Evolutionary conservation across 2,329 filamentous ascomycete genomes (phyloP), one percentile per base, ranked within the genome.

Genomic region (Neonectria magnoliae): DNA sequence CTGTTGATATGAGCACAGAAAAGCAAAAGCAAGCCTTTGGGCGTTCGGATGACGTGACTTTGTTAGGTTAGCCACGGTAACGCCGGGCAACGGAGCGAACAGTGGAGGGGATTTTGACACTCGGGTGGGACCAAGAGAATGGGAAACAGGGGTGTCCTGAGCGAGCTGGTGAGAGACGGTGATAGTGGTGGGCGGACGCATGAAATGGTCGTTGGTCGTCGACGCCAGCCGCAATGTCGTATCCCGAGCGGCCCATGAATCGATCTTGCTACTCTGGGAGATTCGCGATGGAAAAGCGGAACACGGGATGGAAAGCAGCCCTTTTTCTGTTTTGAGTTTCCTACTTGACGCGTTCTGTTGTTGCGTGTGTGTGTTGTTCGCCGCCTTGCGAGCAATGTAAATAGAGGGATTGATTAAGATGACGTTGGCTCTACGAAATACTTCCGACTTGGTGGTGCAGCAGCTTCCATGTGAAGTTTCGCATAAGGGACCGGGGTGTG

Each of bases 401-500:
- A 65, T 57, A 65, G 61, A 48, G 27, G 41, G 38, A 42, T 25
- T 25, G 25, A 2, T 20, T 18, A n/a, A 25, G 25, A 61, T 64
- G 62, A 61, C 62, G 57, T 61, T 61, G 38, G 22, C 45, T 53
- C 25, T 5, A 20, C 9, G 31, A 38, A 18, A 18, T 33, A n/a
- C 10, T 36, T 36, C n/a, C 48, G 29, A n/a, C 47, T 33, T 14
- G 38, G 41, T 10, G 36, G 38, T 27, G 31, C 33, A 45, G 31
- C 36, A 57, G 47, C 29, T 47, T 54, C 52, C 57, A 61, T 65
- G 62, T 52, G 45, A 65, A 64, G 55, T 64, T 58, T 64, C 44
- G 56, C 61, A 59, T 59, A 56, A 63, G 36, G 47, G 27, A 59
- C 60, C 38, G 20, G 60, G 59, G 60, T 31, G n/a, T 25, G 60